Conservation (phyloP, 2,329 filamentous ascomycete species). For the Graphilbum fragrans region DNA sequence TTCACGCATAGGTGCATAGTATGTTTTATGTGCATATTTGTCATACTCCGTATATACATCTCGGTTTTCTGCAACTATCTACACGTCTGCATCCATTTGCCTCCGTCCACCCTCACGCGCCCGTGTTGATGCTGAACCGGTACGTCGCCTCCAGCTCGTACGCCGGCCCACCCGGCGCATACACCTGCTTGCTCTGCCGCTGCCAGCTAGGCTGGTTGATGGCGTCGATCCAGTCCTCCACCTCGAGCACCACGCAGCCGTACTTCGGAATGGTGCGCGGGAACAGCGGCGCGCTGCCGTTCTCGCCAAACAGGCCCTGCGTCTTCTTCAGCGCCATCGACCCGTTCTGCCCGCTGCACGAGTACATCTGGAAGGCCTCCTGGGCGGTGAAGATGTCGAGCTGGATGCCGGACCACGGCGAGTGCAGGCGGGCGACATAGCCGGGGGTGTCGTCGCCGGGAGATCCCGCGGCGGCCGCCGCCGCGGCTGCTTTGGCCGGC, state of each 20-base stretch:
- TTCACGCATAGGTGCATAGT: too few species aligned
- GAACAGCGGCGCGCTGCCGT: slow-evolving; percentile 23
- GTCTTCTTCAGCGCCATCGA: slow-evolving; percentile 55
- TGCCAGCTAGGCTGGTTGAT: slow-evolving; percentile 90
- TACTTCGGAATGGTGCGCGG: slow-evolving; percentile 58
- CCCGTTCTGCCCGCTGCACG: slow-evolving; percentile 67
- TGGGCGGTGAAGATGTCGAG: slow-evolving; percentile 76
- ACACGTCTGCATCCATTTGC: background rate
- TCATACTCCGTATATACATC: too few species aligned
- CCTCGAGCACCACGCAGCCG: slow-evolving; percentile 82
- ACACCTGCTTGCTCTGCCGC: slow-evolving; percentile 49
- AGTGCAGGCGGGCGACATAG: slow-evolving; percentile 56
- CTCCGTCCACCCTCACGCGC: background rate
- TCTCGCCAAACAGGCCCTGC: slow-evolving; percentile 48
- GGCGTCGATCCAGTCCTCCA: slow-evolving; percentile 85
- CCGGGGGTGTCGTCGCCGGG: too few species aligned
- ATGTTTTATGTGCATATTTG: too few species aligned
- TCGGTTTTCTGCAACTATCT: too few species aligned
- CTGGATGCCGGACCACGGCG: slow-evolving; percentile 69
- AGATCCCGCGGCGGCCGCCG: slow-evolving; percentile 49
- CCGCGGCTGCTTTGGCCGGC: slow-evolving; percentile 35
- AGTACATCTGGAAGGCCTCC: slow-evolving; percentile 79
- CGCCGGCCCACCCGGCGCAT: slow-evolving; percentile 43
- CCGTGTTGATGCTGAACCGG: slow-evolving; percentile 38
- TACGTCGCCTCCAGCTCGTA: slow-evolving; percentile 53